A percentile compares a stretch with the other conserved stretches of the same genome.
These are phyloP conservation scores for Kwoniella botswanensis DNA, from an alignment of 768 basidiomycete species.

Conservation along the genomic window DNA sequence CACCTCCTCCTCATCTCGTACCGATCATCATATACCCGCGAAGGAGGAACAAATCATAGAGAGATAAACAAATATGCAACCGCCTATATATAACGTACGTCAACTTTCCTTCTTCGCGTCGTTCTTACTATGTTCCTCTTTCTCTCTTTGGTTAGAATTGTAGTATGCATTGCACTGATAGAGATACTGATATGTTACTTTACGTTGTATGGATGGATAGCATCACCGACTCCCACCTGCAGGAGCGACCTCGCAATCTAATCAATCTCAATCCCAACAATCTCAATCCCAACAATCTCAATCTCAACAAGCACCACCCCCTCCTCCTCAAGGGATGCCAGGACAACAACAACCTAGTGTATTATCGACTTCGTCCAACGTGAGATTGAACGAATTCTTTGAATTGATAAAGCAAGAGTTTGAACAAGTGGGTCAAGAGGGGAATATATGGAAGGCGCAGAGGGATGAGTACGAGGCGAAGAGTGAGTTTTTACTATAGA, in stretches of 20 bases:
- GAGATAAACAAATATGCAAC: constrained; percentile 11
- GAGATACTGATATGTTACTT: neutral
- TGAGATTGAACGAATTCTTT: constrained; percentile 74
- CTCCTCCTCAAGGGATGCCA: neutral
- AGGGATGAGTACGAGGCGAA: constrained; percentile 89
- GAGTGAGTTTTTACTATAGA: constrained; percentile 63
- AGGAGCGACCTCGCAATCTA: constrained; percentile 16
- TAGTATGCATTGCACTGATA: neutral
- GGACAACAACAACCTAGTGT: constrained; percentile 21
- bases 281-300: neutral
- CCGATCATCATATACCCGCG: neutral
- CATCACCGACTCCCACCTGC: constrained; percentile 30
- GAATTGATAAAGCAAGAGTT: constrained; percentile 84
- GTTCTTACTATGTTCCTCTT: neutral
- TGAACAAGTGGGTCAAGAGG: constrained; percentile 72
- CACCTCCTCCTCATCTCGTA: neutral
- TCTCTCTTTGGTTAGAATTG: neutral
- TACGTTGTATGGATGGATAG: neutral
- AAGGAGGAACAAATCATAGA: neutral
- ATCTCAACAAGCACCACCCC: neutral
- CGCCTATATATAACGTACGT: constrained; percentile 16
- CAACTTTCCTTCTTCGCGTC: neutral
- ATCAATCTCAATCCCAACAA: neutral
- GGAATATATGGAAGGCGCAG: constrained; percentile 71
- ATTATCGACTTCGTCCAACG: constrained; percentile 13